Evolutionary conservation across 805 yeast genomes (phyloP), one percentile per base, ranked within the genome.

Genomic region (Lachancea waltii): DNA sequence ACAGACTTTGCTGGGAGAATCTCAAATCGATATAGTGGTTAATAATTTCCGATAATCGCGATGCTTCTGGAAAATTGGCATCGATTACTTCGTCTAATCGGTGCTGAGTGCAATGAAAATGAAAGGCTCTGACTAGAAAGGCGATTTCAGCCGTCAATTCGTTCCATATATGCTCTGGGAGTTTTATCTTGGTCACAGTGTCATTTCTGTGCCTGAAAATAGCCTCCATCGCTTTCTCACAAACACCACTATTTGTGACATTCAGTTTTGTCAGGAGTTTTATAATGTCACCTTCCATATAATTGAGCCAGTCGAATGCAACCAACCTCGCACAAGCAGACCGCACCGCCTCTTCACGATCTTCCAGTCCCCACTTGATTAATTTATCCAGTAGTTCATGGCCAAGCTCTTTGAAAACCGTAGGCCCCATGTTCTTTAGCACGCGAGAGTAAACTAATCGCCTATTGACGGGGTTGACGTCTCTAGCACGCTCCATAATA

Each of bases 301-400:
- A 65, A 18, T 73, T 73, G 35, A 83, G 69, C 97, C 97, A 92
- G 30, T 71, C 71, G 19, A 66, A 63, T 2, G 84, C 70, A 31
- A 92, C 68, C 77, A 87, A 72, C 45, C 75, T 73, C 1, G 70
- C 61, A 4, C 95, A 86, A 0, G 95, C 90, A 19, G 65, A 66
- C 46, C 76, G 66, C 1, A 92, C 97, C 5, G 68, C 48, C 4
- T 70, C 76, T 46, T 89, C 96, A 47, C 97, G 74, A 60, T 90
- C 98, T 44, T 76, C 77, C 35, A 90, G 68, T 3, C 98, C 97
- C 86, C 95, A 84, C 30, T 70, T 68, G 15, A 92, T 66, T 17
- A 92, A 57, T 38, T 73, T 70, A 41, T 83, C 90, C 29, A 95
- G 65, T 22, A 73, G 66, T 6, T 65, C 65, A 7, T 64, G 53